These are phyloP conservation scores for Cercospora sesami DNA, from an alignment of 2,329 filamentous ascomycete genomes.

Conservation along the genomic window DNA sequence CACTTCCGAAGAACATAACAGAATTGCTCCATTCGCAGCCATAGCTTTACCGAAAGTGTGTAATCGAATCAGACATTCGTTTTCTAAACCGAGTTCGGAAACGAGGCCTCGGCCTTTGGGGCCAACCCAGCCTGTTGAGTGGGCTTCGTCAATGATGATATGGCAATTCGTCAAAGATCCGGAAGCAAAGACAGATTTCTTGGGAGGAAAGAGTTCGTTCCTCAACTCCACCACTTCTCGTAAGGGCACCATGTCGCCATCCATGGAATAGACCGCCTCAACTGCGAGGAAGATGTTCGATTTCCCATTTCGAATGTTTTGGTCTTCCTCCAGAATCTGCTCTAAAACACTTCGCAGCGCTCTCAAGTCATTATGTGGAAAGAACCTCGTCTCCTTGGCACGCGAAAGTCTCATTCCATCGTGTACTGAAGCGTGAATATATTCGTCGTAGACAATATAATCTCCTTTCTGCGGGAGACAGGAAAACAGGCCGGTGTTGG, in stretches of 20 bases:
- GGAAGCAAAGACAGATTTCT: slow-evolving; percentile 37
- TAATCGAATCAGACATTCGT: slow-evolving; percentile 58
- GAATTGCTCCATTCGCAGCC: slow-evolving; percentile 64
- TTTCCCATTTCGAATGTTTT: slow-evolving; percentile 40
- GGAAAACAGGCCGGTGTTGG: slow-evolving; percentile 51
- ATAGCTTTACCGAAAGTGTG: slow-evolving; percentile 69
- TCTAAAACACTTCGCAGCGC: slow-evolving; percentile 38
- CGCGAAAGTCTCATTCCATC: slow-evolving; percentile 71
- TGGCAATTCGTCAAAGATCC: slow-evolving; percentile 55
- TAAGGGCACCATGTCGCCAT: slow-evolving; percentile 71
- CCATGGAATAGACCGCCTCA: slow-evolving; percentile 79
- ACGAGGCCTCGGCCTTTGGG: slow-evolving; percentile 59
- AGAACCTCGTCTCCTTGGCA: slow-evolving; percentile 51
- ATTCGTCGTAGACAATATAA: slow-evolving; percentile 68
- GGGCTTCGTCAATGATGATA: slow-evolving; percentile 68
- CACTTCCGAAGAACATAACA: slow-evolving; percentile 59
- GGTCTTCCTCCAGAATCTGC: slow-evolving; percentile 35
- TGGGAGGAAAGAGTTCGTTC: slow-evolving; percentile 44
- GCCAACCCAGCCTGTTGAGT: slow-evolving; percentile 64
- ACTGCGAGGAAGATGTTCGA: slow-evolving; percentile 66
- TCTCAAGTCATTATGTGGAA: slow-evolving; percentile 58
- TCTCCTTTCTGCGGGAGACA: slow-evolving; percentile 51
- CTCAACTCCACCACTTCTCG: slow-evolving; percentile 59
- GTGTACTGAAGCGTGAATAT: slow-evolving; percentile 75
- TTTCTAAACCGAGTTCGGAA: slow-evolving; percentile 57